Base-by-base conservation (phyloP, 352 stramenopile genomes). In the Phytopythium vexans region DNA sequence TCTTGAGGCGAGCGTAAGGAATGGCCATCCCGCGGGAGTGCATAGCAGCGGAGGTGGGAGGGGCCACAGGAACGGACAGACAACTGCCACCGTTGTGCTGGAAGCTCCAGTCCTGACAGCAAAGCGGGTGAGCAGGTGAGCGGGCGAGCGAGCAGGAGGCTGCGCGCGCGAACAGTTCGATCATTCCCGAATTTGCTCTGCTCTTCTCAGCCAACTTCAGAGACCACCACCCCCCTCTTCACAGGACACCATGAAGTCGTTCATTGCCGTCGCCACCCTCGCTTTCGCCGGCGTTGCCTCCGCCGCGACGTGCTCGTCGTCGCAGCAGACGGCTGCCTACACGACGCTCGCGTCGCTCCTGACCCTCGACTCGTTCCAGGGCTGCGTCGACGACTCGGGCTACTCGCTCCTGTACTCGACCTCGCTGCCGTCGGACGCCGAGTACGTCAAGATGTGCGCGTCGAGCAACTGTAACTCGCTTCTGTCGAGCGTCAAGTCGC, bases 401-500 rank as follows among this genome's bases (percentile, higher is more conserved):
- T 77, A 66, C 58, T 68, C 49, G 41, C 59, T 71, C 31, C 53
- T 68, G 31, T 61, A 60, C 49, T 62, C 66, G 6, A 69, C 62
- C 0, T 48, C 58, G 15, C 40, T 69, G 15, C 66, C 66, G 10
- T 60, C 49, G 40, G 53, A 66, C 32, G 56, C 52, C 12, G 58
- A 72, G 53, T 58, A 67, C 38, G 43, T 46, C 7, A 10, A 45
- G 15, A 74, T 74, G 66, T 71, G 66, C 52, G 51, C 52, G 6
- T 63, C 54, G 27, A 50, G 7, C 42, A 38, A 59, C 34, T 74
- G 66, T 50, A 32, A 60, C 49, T 54, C 52, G 35, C 40, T 72
- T 8, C 56, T 70, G 44, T 46, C 40, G 51, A 56, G 48, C 2
- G 46, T 73, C 45, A 59, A 45, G 1, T 49, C 52, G 41, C 52